These are phyloP conservation scores for Passiflora organensis DNA, from an alignment of 345 rosid species.

Conservation along the genomic window DNA sequence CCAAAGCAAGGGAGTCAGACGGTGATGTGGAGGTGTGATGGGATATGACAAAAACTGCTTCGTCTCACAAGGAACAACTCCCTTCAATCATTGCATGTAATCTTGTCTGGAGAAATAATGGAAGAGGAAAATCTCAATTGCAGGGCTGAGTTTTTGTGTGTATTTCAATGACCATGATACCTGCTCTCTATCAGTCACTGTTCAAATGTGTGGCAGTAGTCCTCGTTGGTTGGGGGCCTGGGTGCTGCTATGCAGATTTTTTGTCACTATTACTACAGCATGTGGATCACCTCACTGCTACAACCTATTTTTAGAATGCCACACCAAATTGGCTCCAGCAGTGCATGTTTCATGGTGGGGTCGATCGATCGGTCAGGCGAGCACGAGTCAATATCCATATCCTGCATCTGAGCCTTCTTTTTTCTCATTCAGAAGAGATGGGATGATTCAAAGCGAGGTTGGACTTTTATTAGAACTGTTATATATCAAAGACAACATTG, in stretches of 20 bases:
- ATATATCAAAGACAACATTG: conserved; percentile 1
- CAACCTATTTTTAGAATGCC: background rate
- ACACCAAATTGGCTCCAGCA: background rate
- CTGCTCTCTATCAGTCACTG: background rate
- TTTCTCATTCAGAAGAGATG: background rate
- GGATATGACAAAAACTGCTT: background rate
- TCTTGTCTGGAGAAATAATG: conserved; percentile 3
- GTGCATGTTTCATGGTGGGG: background rate
- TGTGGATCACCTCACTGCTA: background rate
- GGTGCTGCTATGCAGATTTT: conserved; percentile 11
- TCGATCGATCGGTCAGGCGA: background rate
- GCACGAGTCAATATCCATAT: background rate
- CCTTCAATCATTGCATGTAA: conserved; percentile 9
- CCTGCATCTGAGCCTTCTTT: background rate
- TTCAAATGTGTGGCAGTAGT: background rate
- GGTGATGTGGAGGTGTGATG: too few species aligned
- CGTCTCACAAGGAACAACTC: conserved; percentile 6
- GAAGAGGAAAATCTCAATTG: conserved; percentile 10
- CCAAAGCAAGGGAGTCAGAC: too few species aligned
- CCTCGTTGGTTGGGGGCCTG: conserved; percentile 9
- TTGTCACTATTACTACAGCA: conserved; percentile 4
- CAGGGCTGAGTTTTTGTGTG: background rate
- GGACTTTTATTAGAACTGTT: background rate
- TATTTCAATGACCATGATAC: background rate
- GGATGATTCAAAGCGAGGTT: background rate